phyloP scores from a whole-genome alignment of 2,329 filamentous ascomycete genomes.

The Dryadomyces quercus-mongolicae region DNA sequence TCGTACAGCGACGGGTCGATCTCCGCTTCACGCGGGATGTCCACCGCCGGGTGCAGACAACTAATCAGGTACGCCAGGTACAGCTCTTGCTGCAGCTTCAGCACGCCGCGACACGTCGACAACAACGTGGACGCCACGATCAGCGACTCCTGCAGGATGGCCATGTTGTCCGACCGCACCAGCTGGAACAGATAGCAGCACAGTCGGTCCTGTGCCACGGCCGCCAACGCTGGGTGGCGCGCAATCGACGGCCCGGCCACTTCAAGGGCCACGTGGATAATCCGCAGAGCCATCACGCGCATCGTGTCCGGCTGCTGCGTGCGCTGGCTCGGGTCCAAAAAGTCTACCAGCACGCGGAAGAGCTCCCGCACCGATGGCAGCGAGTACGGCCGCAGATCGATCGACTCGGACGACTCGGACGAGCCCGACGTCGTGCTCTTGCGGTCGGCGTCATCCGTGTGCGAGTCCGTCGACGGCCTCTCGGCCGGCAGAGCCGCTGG shows the following conservation, averaged over 20 bases:
- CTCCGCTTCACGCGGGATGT: conserved; percentile 79
- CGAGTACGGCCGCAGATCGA: conserved; percentile 75
- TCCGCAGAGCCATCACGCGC: conserved; percentile 92
- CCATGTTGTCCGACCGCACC: conserved; percentile 91
- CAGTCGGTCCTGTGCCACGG: conserved; percentile 80
- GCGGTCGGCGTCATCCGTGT: conserved; percentile 7
- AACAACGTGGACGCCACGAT: conserved; percentile 84
- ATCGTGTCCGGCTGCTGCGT: conserved; percentile 91
- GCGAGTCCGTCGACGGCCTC: conserved; percentile 5
- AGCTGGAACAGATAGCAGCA: conserved; percentile 94
- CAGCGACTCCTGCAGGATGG: conserved; percentile 82
- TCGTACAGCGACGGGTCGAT: conserved; percentile 89
- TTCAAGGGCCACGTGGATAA: conserved; percentile 93
- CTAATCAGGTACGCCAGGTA: conserved; percentile 91
- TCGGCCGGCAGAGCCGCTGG: not conserved
- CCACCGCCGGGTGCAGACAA: conserved; percentile 85
- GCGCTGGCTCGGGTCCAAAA: conserved; percentile 84
- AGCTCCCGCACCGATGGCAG: conserved; percentile 89
- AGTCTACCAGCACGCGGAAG: conserved; percentile 84
- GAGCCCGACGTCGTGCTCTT: conserved; percentile 10
- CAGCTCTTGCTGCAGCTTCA: conserved; percentile 93
- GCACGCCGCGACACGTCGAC: conserved; percentile 76
- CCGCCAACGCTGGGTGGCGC: conserved; percentile 76
- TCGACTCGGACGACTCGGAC: conserved; percentile 25
- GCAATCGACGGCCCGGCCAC: conserved; percentile 93